These are phyloP conservation scores for Hibiscus tridactylites DNA, from an alignment of 345 rosid genomes.

Conservation along the genomic window DNA sequence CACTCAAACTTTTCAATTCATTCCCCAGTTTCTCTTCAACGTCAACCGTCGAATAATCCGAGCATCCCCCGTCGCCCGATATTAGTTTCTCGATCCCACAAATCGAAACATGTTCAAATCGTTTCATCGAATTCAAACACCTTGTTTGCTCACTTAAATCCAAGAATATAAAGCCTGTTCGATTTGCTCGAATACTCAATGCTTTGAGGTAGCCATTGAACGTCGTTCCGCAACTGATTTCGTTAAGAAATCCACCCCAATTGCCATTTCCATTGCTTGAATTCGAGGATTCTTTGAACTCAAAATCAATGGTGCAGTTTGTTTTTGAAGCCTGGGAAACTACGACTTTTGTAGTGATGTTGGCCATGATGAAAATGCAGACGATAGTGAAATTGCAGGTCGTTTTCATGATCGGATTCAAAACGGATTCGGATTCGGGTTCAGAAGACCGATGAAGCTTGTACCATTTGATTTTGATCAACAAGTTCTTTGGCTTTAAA, in stretches of 20 bases:
- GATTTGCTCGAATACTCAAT: constrained; percentile 25
- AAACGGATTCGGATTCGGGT: too few relatives aligned
- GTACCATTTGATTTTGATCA: not conserved
- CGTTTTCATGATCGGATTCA: not conserved
- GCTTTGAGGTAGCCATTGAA: constrained; percentile 25
- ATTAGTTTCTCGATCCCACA: constrained; percentile 41
- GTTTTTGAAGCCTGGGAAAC: constrained; percentile 14
- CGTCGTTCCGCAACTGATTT: constrained; percentile 24
- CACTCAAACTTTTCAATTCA: constrained; percentile 14
- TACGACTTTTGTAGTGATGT: not conserved
- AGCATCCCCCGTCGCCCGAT: constrained; percentile 31
- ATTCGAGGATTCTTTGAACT: not conserved
- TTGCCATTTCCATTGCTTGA: constrained; percentile 21
- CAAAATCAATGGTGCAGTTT: constrained; percentile 21
- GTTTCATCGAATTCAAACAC: constrained; percentile 23
- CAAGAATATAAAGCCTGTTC: constrained; percentile 26
- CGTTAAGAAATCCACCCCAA: constrained; percentile 34
- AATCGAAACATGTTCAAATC: constrained; percentile 14
- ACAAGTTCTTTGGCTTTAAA: not conserved
- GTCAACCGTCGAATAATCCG: constrained; percentile 27
- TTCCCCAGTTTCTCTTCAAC: constrained; percentile 19
- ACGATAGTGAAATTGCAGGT: not conserved
- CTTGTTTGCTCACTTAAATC: constrained; percentile 26
- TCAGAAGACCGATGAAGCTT: not conserved
- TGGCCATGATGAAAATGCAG: constrained; percentile 15